phyloP scores from a whole-genome alignment of 352 stramenopile genomes.

The Phytophthora macrochlamydospora region DNA sequence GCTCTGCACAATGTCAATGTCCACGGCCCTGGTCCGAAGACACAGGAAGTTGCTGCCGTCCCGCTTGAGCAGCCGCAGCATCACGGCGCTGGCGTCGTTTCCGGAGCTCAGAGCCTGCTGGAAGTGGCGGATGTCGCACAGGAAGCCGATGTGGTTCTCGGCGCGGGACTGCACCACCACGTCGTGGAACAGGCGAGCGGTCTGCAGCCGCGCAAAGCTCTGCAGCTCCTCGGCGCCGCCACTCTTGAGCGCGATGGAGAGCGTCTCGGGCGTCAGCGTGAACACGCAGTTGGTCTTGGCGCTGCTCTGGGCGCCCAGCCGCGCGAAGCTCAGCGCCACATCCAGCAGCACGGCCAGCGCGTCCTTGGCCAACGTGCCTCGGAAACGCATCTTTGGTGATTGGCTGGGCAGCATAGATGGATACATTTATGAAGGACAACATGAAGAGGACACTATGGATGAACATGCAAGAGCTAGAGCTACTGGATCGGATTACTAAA shows the following conservation, averaged over 20 bases:
- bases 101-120: slow-evolving; percentile 76
- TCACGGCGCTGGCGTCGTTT: slow-evolving; percentile 77
- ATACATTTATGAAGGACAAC: not conserved
- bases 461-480: not conserved
- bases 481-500: slow-evolving; percentile 90
- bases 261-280: slow-evolving; percentile 65
- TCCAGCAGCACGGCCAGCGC: slow-evolving; percentile 81
- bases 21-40: slow-evolving; percentile 70
- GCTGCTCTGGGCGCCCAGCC: slow-evolving; percentile 58
- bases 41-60: slow-evolving; percentile 78
- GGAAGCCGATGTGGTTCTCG: slow-evolving; percentile 83
- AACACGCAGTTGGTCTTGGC: slow-evolving; percentile 74
- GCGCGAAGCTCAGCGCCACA: slow-evolving; percentile 72
- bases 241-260: slow-evolving; percentile 73
- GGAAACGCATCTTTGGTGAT: slow-evolving; percentile 65
- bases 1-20: slow-evolving; percentile 88
- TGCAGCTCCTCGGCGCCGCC: slow-evolving; percentile 76
- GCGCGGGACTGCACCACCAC: slow-evolving; percentile 74
- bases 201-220: slow-evolving; percentile 74
- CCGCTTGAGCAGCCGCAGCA: slow-evolving; percentile 85
- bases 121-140: slow-evolving; percentile 77
- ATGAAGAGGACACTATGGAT: not conserved
- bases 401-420: slow-evolving; percentile 22
- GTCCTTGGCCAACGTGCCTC: slow-evolving; percentile 75
- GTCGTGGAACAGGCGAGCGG: slow-evolving; percentile 72